Evolutionary conservation across 169 alveolate genomes (phyloP).

Genomic region (Babesia bovis): DNA sequence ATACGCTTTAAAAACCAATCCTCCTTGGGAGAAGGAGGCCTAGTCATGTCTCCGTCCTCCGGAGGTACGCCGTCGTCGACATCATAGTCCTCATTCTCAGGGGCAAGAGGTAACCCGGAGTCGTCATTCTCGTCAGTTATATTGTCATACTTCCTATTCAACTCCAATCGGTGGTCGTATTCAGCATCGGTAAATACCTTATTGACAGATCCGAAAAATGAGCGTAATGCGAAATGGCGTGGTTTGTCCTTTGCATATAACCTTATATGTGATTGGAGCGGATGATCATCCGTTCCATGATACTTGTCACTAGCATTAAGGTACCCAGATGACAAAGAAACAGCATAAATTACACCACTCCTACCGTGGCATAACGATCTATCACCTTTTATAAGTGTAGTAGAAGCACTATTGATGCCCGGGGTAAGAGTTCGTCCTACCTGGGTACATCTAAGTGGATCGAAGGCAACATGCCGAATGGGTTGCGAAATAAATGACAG

Average conservation of each 20-base stretch:
- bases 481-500: no score
- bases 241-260: not conserved
- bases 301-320: no score
- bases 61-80: conserved; percentile 39
- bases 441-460: no score
- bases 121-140: conserved; percentile 31
- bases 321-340: no score
- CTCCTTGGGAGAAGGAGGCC: conserved; percentile 46
- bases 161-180: conserved; percentile 26
- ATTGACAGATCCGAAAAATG: conserved; percentile 32
- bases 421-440: no score
- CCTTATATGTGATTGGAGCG: no score
- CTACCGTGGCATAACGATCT: no score
- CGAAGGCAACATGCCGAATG: no score
- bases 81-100: conserved; percentile 56
- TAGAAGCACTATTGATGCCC: no score
- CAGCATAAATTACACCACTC: no score
- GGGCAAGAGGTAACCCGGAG: conserved; percentile 59
- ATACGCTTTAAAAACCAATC: conserved; percentile 56
- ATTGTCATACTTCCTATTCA: conserved; percentile 15
- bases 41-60: conserved; percentile 17
- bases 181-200: conserved; percentile 36
- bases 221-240: conserved; percentile 11
- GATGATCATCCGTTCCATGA: no score
- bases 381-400: no score